Base-by-base conservation (phyloP, 352 stramenopile genomes). In the Phytopythium helicoides region DNA sequence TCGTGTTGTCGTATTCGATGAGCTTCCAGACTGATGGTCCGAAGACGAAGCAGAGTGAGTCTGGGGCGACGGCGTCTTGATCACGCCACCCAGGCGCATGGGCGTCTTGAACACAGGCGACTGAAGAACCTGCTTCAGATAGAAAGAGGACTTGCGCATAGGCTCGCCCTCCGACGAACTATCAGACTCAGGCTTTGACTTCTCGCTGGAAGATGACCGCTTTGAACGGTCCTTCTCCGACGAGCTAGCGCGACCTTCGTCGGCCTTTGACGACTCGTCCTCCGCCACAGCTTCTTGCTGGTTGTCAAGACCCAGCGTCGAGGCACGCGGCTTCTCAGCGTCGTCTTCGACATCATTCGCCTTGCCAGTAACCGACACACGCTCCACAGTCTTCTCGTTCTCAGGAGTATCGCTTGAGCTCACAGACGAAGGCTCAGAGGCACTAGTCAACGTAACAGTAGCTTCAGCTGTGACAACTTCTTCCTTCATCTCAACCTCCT, bases 41-140 rank as follows among this genome's bases (percentile, higher is more conserved):
- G 44, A 47, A 0, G 57, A 42, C 3, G 55, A 47, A 12, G 56
- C 47, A 15, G 23, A 19, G 1, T 51, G 45, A 11, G 58, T 51
- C 18, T 74, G 67, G 16, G 69, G 64, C 12, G 73, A 66, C 16
- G 73, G 61, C 14, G 74, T 56, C 57, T 86, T 85, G 62, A 93
- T 93, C 42, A 93, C 76, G 0, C 80, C 87, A 3, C 83, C 80
- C 4, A 91, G 60, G 12, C 80, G 76, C 74, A 91, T 91, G 15
- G 81, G 76, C 9, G 73, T 76, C 56, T 89, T 87, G 56, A 92
- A 92, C 44, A 92, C 82, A 25, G 84, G 84, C 7, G 84, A 90
- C 56, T 91, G 81, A 25, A 94, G 62, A 42, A 94, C 83, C 36
- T 89, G 86, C 62, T 91, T 91, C 49, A 94, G 84, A 68, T 94